Evolutionary conservation across 192 early-diverging fungal species (phyloP).

Genomic region (Coemansia sp.): DNA sequence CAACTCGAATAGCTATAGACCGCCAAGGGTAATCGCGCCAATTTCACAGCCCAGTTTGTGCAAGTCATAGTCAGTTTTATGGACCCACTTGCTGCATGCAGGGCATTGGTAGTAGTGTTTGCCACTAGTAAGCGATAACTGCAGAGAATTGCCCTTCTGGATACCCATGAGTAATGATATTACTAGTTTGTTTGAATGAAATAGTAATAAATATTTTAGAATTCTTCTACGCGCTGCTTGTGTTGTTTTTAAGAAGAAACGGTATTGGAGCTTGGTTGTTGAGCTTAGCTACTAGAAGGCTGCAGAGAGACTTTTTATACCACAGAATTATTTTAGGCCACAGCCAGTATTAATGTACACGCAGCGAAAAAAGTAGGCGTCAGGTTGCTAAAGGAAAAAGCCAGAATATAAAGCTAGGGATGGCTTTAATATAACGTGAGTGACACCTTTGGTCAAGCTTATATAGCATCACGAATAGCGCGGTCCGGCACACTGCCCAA

Average conservation of each 20-base stretch:
- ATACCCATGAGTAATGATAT: not conserved
- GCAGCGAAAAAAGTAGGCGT: not conserved
- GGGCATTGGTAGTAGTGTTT: not conserved
- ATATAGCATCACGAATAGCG: not conserved
- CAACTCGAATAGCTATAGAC: not conserved
- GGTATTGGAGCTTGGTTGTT: not conserved
- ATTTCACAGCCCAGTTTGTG: not conserved
- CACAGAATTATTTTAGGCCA: no score
- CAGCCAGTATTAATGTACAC: no score
- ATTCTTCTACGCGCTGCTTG: not conserved
- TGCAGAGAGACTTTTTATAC: no score
- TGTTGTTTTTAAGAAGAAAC: not conserved
- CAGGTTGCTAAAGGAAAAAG: not conserved
- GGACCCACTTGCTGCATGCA: not conserved
- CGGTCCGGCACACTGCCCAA: not conserved
- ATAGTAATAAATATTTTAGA: not conserved
- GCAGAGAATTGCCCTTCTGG: not conserved
- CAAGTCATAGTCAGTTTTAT: not conserved
- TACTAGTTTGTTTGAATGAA: not conserved
- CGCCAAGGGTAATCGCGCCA: not conserved
- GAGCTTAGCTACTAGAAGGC: no score
- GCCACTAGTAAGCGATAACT: not conserved
- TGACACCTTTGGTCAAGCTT: not conserved
- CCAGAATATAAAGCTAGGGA: not conserved
- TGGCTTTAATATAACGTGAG: not conserved